Conservation (phyloP, 106 monocot genomes). For the Triglochin maritima region DNA sequence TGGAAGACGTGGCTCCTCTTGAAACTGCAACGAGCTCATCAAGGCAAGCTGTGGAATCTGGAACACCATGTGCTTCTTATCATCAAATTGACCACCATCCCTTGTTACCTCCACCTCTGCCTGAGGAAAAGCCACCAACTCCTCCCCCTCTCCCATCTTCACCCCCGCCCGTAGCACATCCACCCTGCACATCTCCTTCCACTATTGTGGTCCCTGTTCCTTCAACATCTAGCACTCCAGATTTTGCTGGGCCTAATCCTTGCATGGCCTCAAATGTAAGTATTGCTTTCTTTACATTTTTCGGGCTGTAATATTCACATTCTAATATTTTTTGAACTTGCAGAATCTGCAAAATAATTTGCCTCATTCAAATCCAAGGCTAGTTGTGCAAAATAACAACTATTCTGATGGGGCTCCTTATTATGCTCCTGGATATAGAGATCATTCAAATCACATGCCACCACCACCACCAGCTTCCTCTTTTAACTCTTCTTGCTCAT, state of each 20-base stretch:
- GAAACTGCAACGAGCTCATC: conserved; percentile 23
- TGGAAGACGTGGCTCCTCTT: conserved; percentile 93
- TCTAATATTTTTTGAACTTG: background rate
- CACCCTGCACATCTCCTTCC: conserved; percentile 7
- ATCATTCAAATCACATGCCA: conserved; percentile 30
- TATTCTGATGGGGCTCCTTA: conserved; percentile 20
- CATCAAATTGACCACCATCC: conserved; percentile 17
- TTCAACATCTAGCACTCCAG: conserved; percentile 5
- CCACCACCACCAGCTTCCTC: conserved; percentile 9
- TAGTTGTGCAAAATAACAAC: conserved; percentile 1
- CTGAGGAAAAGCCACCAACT: conserved; percentile 72
- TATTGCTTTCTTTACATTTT: background rate
- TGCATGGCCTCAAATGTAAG: conserved; percentile 34
- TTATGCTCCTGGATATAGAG: conserved; percentile 35
- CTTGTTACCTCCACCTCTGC: conserved; percentile 52
- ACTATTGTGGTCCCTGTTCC: conserved; percentile 4
- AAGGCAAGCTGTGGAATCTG: conserved; percentile 13
- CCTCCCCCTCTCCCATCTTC: conserved; percentile 88
- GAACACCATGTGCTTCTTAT: background rate
- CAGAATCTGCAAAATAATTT: conserved; percentile 39
- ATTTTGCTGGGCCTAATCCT: conserved; percentile 14
- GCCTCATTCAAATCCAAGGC: conserved; percentile 10
- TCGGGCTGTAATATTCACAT: too few species aligned
- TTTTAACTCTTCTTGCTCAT: conserved; percentile 29
- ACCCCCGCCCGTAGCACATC: conserved; percentile 36